These are phyloP conservation scores for Clitocybe nebularis DNA, from an alignment of 1,284 basidiomycete species.

Conservation along the genomic window DNA sequence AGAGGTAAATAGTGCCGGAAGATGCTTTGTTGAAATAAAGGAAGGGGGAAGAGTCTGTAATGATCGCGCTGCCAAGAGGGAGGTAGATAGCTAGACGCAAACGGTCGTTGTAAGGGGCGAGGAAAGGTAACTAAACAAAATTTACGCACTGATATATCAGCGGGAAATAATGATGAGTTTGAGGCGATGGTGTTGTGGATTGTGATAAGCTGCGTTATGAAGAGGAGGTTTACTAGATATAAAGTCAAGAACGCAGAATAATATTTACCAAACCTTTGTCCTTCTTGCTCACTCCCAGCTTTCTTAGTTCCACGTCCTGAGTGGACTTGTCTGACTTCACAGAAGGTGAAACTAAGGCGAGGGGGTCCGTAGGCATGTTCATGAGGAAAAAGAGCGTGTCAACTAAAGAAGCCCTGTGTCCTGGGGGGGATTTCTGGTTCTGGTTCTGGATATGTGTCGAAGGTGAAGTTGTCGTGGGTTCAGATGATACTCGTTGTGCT, in stretches of 20 bases:
- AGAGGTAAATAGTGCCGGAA: slow-evolving; percentile 35
- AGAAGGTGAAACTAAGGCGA: slow-evolving; percentile 30
- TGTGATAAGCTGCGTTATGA: slow-evolving; percentile 39
- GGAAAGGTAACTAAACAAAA: slow-evolving; percentile 9
- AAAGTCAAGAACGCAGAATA: background rate
- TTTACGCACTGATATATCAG: slow-evolving; percentile 34
- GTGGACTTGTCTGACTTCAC: slow-evolving; percentile 15
- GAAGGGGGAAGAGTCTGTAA: slow-evolving; percentile 33
- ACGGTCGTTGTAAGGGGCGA: slow-evolving; percentile 10
- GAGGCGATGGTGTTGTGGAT: slow-evolving; percentile 44
- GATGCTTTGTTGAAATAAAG: slow-evolving; percentile 27
- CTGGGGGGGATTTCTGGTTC: background rate
- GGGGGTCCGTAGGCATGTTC: slow-evolving; percentile 35
- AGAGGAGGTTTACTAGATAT: slow-evolving; percentile 4
- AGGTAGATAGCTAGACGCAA: slow-evolving; percentile 45
- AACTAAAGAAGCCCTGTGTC: slow-evolving; percentile 20
- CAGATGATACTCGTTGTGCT: slow-evolving; percentile 32
- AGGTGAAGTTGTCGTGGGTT: slow-evolving; percentile 7
- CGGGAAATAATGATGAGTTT: slow-evolving; percentile 42
- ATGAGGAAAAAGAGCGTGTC: slow-evolving; percentile 43
- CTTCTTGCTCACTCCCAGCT: slow-evolving; percentile 39
- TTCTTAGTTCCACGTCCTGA: slow-evolving; percentile 37
- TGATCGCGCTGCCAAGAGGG: slow-evolving; percentile 49
- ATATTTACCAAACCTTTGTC: slow-evolving; percentile 43
- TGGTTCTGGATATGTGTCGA: background rate